phyloP scores from a whole-genome alignment of 1,139 yeast genomes.

The Magnusiomyces ingens region DNA sequence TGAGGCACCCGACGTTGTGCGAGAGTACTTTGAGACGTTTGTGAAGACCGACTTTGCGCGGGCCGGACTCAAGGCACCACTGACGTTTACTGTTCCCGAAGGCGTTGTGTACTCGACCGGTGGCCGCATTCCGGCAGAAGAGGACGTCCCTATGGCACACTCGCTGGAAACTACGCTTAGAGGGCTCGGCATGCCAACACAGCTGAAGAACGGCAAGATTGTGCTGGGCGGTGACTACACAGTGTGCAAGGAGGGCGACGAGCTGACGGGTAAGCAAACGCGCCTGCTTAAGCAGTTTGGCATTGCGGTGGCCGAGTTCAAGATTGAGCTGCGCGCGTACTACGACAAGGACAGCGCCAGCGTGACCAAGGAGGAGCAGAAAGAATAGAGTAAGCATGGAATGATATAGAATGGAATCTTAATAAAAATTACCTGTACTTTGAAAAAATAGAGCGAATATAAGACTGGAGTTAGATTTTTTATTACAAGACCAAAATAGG shows the following conservation, averaged over 20 bases:
- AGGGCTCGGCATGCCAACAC: slow-evolving; percentile 86
- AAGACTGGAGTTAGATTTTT: too few relatives aligned
- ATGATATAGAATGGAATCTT: neutral
- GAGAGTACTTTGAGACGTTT: slow-evolving; percentile 73
- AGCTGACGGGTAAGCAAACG: slow-evolving; percentile 85
- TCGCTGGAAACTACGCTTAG: slow-evolving; percentile 90
- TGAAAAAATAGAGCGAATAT: neutral
- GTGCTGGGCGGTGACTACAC: slow-evolving; percentile 65
- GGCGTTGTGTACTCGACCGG: slow-evolving; percentile 94
- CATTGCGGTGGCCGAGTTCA: slow-evolving; percentile 86
- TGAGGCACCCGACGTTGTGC: slow-evolving; percentile 78
- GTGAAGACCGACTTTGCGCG: slow-evolving; percentile 79
- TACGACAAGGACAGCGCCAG: slow-evolving; percentile 37
- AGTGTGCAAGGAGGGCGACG: slow-evolving; percentile 76
- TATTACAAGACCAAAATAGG: too few relatives aligned
- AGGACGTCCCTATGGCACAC: slow-evolving; percentile 94
- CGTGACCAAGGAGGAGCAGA: slow-evolving; percentile 14
- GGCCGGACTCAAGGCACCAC: slow-evolving; percentile 78
- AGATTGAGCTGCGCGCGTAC: slow-evolving; percentile 69
- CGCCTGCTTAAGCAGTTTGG: slow-evolving; percentile 91
- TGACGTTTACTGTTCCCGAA: slow-evolving; percentile 76
- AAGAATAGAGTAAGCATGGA: slow-evolving; percentile 7
- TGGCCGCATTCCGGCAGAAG: slow-evolving; percentile 82
- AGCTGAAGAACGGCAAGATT: slow-evolving; percentile 82
- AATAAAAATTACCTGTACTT: neutral